Conservation (phyloP, 2,329 filamentous ascomycete genomes). For the Elsinoe fawcettii region DNA sequence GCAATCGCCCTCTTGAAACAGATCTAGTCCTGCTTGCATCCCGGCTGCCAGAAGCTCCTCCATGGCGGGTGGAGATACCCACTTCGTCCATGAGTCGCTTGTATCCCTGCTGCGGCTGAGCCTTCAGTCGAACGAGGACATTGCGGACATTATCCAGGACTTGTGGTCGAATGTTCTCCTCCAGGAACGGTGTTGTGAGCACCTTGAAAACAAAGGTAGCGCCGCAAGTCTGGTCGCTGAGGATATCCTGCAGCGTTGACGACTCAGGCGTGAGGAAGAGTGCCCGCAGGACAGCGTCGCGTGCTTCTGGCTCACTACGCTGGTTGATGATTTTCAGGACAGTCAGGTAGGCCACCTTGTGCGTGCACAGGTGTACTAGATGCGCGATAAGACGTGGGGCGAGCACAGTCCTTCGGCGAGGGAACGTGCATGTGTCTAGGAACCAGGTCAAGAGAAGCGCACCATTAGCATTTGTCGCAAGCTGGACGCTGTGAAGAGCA, state of each 20-base stretch:
- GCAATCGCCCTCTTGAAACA: constrained; percentile 27
- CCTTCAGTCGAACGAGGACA: constrained; percentile 82
- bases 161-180: constrained; percentile 78
- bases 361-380: constrained; percentile 89
- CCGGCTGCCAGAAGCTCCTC: constrained; percentile 31
- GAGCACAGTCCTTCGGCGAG: constrained; percentile 79
- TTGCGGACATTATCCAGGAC: constrained; percentile 88
- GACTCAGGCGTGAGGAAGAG: constrained; percentile 89
- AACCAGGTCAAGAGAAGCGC: constrained; percentile 94
- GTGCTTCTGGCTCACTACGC: constrained; percentile 84
- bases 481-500: constrained; percentile 90
- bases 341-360: constrained; percentile 96
- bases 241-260: constrained; percentile 77
- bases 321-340: constrained; percentile 98
- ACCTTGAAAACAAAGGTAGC: constrained; percentile 98
- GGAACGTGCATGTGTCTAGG: constrained; percentile 94
- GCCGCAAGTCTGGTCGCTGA: constrained; percentile 84
- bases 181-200: constrained; percentile 92
- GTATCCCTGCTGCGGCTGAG: constrained; percentile 89
- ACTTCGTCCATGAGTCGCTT: constrained; percentile 99
- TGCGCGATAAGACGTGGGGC: constrained; percentile 88
- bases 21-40: constrained; percentile 27
- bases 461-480: constrained; percentile 93
- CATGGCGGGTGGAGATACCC: constrained; percentile 60
- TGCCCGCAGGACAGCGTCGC: constrained; percentile 81